phyloP scores from a whole-genome alignment of 148 eudicot species.

The Rhododendron molle region DNA sequence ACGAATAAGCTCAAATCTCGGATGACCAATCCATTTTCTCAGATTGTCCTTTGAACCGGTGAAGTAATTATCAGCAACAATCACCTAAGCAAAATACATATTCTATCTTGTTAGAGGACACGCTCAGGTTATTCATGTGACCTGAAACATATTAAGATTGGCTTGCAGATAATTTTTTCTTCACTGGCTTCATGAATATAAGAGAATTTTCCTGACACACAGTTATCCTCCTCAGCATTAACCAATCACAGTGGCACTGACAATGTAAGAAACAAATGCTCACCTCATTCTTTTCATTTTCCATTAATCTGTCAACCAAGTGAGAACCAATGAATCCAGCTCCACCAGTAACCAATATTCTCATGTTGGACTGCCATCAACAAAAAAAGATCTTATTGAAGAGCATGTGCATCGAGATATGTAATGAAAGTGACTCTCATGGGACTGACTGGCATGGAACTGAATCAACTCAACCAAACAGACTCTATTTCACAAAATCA shows the following conservation, averaged over 20 bases:
- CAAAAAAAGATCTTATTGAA: slow-evolving; percentile 1
- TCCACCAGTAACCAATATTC: slow-evolving; percentile 90
- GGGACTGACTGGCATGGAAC: not conserved
- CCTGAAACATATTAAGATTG: not conserved
- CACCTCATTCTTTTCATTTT: slow-evolving; percentile 93
- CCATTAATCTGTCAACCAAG: slow-evolving; percentile 82
- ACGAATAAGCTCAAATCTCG: slow-evolving; percentile 92
- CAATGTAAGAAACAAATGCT: not conserved
- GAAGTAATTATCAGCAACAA: slow-evolving; percentile 87
- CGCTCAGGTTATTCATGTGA: not conserved
- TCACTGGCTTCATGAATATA: not conserved
- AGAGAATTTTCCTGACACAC: no score
- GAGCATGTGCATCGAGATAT: not conserved
- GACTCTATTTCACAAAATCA: not conserved
- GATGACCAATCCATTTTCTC: slow-evolving; percentile 83
- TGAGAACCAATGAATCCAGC: slow-evolving; percentile 99
- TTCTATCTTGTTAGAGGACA: not conserved
- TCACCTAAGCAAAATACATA: slow-evolving; percentile 40
- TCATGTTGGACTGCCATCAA: slow-evolving; percentile 76
- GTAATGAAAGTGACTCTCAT: not conserved
- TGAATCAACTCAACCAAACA: not conserved
- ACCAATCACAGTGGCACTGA: not conserved
- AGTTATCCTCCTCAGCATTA: not conserved
- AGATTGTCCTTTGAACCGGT: slow-evolving; percentile 93
- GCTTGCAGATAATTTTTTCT: not conserved